phyloP scores from a whole-genome alignment of 108 stramenopile species.

The Cylindrotheca fusiformis region DNA sequence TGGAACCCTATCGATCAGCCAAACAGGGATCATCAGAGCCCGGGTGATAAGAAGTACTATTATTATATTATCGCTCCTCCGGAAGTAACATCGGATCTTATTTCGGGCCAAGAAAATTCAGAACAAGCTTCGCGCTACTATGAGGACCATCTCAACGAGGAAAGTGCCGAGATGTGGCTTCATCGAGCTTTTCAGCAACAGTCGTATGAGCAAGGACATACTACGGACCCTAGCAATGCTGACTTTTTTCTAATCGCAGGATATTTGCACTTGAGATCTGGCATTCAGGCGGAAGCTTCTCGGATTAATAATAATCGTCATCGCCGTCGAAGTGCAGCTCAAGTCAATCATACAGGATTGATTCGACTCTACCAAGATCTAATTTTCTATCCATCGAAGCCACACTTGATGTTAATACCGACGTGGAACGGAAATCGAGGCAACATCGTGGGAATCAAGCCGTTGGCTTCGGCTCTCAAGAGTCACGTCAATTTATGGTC shows the following conservation, averaged over 20 bases:
- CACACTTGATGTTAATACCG: constrained; percentile 36
- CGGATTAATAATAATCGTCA: not conserved
- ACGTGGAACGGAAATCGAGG: constrained; percentile 32
- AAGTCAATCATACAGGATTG: constrained; percentile 1
- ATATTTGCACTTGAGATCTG: constrained; percentile 23
- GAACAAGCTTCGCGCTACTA: constrained; percentile 21
- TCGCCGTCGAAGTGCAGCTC: not conserved
- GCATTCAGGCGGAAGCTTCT: not conserved
- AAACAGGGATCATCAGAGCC: too few species aligned
- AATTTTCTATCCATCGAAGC: constrained; percentile 5
- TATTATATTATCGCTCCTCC: constrained; percentile 5
- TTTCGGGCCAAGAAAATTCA: constrained; percentile 2
- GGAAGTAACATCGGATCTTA: constrained; percentile 1
- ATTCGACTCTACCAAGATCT: constrained; percentile 1
- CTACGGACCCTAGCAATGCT: constrained; percentile 19
- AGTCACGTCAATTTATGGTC: constrained; percentile 27
- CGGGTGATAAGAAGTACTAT: too few species aligned
- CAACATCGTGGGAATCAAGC: constrained; percentile 21
- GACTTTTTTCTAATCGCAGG: constrained; percentile 40
- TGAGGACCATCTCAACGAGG: constrained; percentile 32
- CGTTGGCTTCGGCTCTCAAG: constrained; percentile 11
- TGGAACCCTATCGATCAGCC: too few species aligned
- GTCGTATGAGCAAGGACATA: constrained; percentile 17
- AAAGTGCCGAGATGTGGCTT: constrained; percentile 50
- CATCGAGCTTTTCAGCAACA: constrained; percentile 32